phyloP scores from a whole-genome alignment of 768 basidiomycete species.

The Psilocybe cyanescens region DNA sequence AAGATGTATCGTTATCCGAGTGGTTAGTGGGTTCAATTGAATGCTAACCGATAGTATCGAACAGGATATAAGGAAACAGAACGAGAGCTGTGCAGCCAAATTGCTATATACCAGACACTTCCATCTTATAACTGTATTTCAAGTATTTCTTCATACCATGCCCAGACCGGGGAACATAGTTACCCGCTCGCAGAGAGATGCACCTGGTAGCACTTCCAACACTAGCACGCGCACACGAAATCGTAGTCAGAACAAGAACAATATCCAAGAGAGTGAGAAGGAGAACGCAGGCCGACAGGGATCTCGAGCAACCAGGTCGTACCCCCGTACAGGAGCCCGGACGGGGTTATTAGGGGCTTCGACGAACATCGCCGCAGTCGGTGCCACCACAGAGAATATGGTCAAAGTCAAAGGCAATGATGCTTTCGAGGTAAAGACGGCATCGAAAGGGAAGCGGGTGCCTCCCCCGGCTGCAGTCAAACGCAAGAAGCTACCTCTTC shows the following conservation, averaged over 20 bases:
- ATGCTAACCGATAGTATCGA: too few relatives aligned
- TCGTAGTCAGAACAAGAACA: slow-evolving; percentile 21
- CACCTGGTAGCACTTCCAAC: slow-evolving; percentile 17
- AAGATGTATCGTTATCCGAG: too few relatives aligned
- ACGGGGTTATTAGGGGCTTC: slow-evolving; percentile 12
- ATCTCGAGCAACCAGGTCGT: slow-evolving; percentile 16
- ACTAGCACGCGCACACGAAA: slow-evolving; percentile 12
- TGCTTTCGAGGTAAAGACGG: slow-evolving; percentile 14
- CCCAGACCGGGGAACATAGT: slow-evolving; percentile 31
- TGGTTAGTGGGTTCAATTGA: too few relatives aligned
- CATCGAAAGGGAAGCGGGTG: slow-evolving; percentile 27
- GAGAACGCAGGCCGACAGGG: slow-evolving; percentile 19
- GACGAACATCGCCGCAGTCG: slow-evolving; percentile 4
- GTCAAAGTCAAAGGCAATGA: neutral
- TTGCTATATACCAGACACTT: too few relatives aligned
- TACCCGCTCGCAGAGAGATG: slow-evolving; percentile 29
- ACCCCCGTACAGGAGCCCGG: slow-evolving; percentile 16
- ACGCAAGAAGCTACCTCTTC: slow-evolving; percentile 34
- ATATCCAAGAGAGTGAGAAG: slow-evolving; percentile 23
- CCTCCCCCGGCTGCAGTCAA: slow-evolving; percentile 20
- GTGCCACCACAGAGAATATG: slow-evolving; percentile 4
- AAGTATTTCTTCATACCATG: slow-evolving; percentile 16
- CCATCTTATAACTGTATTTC: too few relatives aligned
- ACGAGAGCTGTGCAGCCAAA: too few relatives aligned
- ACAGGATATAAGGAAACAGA: too few relatives aligned